Conservation (phyloP, 2,329 filamentous ascomycete species). For the Lizonia empirigonia region DNA sequence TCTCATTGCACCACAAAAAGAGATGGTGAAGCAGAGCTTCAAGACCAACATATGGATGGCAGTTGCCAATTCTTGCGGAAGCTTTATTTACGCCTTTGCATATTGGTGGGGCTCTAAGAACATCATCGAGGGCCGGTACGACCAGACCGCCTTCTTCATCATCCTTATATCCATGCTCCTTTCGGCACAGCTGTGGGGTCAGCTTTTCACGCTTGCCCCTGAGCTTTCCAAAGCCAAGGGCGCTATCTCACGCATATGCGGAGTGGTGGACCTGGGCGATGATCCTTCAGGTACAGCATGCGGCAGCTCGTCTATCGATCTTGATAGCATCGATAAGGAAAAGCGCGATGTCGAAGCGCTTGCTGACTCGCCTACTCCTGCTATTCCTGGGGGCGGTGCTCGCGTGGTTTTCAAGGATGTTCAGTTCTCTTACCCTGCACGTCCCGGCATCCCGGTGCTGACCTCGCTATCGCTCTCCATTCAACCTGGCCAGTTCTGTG, state of each 20-base stretch:
- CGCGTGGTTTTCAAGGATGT: conserved; percentile 64
- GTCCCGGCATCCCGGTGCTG: conserved; percentile 64
- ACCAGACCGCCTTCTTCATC: conserved; percentile 73
- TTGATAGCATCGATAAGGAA: conserved; percentile 71
- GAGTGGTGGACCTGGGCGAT: conserved; percentile 53
- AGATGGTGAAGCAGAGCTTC: conserved; percentile 56
- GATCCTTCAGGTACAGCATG: conserved; percentile 56
- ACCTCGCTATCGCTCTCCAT: conserved; percentile 62
- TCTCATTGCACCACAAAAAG: conserved; percentile 54
- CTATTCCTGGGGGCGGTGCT: conserved; percentile 66
- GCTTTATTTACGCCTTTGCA: conserved; percentile 73
- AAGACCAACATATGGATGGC: conserved; percentile 66
- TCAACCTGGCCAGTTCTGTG: conserved; percentile 64
- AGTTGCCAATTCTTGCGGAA: conserved; percentile 64
- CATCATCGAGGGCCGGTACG: conserved; percentile 69
- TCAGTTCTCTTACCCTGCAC: conserved; percentile 68
- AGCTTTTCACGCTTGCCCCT: conserved; percentile 75
- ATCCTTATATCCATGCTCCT: conserved; percentile 74
- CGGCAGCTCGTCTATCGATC: conserved; percentile 86
- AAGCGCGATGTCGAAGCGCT: conserved; percentile 43
- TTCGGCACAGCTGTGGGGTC: conserved; percentile 73
- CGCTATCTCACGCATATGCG: conserved; percentile 79
- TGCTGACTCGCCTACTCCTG: conserved; percentile 55
- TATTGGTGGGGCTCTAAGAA: conserved; percentile 81
- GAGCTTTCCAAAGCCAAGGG: conserved; percentile 72